These are phyloP conservation scores for Striga asiatica DNA, from an alignment of 257 asterid genomes.

Conservation along the genomic window DNA sequence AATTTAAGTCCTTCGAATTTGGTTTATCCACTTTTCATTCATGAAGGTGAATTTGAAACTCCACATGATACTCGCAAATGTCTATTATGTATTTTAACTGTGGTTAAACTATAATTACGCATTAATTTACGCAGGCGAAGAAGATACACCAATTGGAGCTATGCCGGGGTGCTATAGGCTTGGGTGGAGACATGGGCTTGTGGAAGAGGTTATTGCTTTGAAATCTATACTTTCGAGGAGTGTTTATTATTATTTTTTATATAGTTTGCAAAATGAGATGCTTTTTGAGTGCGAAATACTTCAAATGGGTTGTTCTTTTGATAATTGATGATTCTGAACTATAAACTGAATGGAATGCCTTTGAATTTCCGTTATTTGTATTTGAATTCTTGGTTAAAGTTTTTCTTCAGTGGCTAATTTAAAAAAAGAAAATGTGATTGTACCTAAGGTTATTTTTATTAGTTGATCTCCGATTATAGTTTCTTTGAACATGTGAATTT, in stretches of 20 bases:
- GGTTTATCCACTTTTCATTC: constrained; percentile 94
- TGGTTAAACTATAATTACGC: background rate
- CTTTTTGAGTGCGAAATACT: constrained; percentile 2
- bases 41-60: constrained; percentile 51
- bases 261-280: background rate
- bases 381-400: too few species aligned
- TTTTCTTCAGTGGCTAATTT: too few species aligned
- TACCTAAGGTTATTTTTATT: too few species aligned
- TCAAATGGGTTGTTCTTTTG: too few species aligned
- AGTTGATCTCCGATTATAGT: too few species aligned
- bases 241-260: background rate
- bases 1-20: constrained; percentile 79
- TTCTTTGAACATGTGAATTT: too few species aligned
- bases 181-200: constrained; percentile 96
- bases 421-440: too few species aligned
- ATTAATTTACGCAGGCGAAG: constrained; percentile 59
- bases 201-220: constrained; percentile 63
- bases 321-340: too few species aligned
- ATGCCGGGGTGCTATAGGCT: constrained; percentile 99
- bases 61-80: background rate
- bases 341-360: too few species aligned
- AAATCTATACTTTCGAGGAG: too few species aligned
- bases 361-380: too few species aligned
- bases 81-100: background rate
- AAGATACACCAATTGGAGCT: constrained; percentile 94